Base-by-base conservation (phyloP, 2,329 filamentous ascomycete species). In the Gliomastix tumulicola region DNA sequence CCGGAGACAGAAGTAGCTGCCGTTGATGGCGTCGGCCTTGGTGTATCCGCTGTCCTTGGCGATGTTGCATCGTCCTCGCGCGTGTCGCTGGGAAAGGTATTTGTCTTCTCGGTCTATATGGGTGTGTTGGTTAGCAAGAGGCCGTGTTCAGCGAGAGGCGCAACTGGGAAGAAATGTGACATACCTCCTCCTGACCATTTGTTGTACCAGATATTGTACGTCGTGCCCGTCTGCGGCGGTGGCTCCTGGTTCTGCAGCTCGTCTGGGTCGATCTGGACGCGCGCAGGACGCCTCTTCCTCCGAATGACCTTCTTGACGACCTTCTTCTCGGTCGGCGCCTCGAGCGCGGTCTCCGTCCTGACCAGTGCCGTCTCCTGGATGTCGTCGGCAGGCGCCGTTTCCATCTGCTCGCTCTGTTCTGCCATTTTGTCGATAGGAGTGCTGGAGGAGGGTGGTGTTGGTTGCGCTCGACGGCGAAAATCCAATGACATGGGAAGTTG, bases 181-280 rank as follows among this genome's bases (percentile, higher is more conserved):
- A n/a, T 28, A 62, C 98, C 92, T 53, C 92, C 92, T 47, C 92
- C 92, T 1, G 82, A 84, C 89, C 90, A 97, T 63, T 96, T 97
- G 68, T 95, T 96, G 66, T 96, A 95, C 90, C 89, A 96, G 53
- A 94, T 94, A 62, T 98, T 98, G 73, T 92, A 98, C 40, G 89
- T 88, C 0, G 87, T 94, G 36, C 92, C 92, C 0, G 90, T 97
- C 53, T 97, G 89, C 2, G 87, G 85, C 13, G 89, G 88, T 5
- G 86, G 84, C 50, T 95, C 88, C 22, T 82, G 82, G 49, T 84
- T 86, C 4, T 19, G 9, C 63, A 94, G 76, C 30, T 82, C 82
- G 28, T 83, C 79, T 3, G 88, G 79, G 54, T 98, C 92, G 51
- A 96, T 82, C 65, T 98, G 92, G 0, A 85, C 84, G 41, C 90